Base-by-base conservation (phyloP, 2,329 filamentous ascomycete species). In the Scedosporium apiospermum region DNA sequence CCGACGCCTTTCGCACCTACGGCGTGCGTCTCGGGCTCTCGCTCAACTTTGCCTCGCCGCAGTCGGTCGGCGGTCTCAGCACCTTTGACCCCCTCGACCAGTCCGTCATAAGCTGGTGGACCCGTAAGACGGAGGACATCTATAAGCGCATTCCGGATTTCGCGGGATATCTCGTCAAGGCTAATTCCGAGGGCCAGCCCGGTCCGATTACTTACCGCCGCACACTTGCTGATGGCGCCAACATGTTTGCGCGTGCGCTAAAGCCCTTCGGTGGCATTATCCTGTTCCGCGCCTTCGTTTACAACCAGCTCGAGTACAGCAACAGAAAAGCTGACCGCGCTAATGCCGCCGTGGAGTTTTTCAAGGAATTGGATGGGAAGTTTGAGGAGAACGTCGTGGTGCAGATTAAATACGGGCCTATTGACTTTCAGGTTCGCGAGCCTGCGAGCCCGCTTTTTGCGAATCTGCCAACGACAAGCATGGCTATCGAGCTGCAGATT, bases 371-470 rank as follows among this genome's bases (percentile, higher is more conserved):
- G 0, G 88, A 90, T 67, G 82, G 79, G 4, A 71, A 85, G 64
- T 90, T 90, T 63, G 84, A 87, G 23, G 83, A 87, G 57, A 90
- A 90, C 55, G 87, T 90, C 0, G 78, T 90, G 0, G 78, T 90
- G 2, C 88, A 91, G 69, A 86, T 90, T 72, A 91, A 90, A 71
- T 89, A 87, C 65, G 88, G 88, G 0, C 87, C 88, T 0, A 90
- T 90, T 64, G 88, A 90, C 69, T 90, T 90, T 71, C 88, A 90
- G 68, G 85, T 89, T 12, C 82, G 88, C 42, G 88, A 90, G 70
- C 84, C 88, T 1, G 73, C 80, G 1, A 88, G 83, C 3, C 87
- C 88, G 0, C 73, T 91, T 0, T 89, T 90, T 65, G 79, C 79
- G 1, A 74, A 80, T 60, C 68, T 83, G 12, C 67, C 65, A 4